These are phyloP conservation scores for Tricholoma furcatifolium DNA, from an alignment of 768 basidiomycete species.

Conservation along the genomic window DNA sequence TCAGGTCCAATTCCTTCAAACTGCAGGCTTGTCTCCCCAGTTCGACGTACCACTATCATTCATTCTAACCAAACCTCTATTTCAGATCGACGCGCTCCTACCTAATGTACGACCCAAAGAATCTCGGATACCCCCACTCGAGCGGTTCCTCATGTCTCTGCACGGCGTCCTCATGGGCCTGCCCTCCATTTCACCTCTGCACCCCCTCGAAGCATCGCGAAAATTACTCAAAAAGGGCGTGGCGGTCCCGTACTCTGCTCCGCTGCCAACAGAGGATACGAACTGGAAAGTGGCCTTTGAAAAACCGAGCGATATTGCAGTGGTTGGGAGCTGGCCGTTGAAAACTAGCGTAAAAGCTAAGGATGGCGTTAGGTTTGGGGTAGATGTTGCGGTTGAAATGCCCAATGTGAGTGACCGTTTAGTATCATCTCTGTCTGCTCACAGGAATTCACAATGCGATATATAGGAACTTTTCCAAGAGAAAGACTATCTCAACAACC, in stretches of 20 bases:
- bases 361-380: conserved; percentile 60
- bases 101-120: conserved; percentile 72
- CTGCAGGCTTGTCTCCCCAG: conserved; percentile 57
- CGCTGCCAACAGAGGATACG: conserved; percentile 71
- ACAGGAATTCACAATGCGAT: too few species aligned
- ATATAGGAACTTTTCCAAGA: conserved; percentile 84
- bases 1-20: conserved; percentile 79
- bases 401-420: conserved; percentile 75
- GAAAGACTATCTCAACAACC: conserved; percentile 87
- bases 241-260: conserved; percentile 66
- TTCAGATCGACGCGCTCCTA: conserved; percentile 76
- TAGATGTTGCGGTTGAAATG: conserved; percentile 88
- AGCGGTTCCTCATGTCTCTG: conserved; percentile 65
- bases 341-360: conserved; percentile 71
- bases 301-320: conserved; percentile 68
- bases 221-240: conserved; percentile 52
- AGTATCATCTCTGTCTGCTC: too few species aligned
- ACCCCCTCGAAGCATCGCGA: conserved; percentile 67
- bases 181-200: conserved; percentile 52
- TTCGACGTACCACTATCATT: background rate
- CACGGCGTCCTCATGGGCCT: conserved; percentile 64
- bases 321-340: conserved; percentile 88
- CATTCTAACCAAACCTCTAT: conserved; percentile 9
- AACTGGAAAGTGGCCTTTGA: conserved; percentile 90
- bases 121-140: conserved; percentile 54